These are phyloP conservation scores for Globisporangium ultimum DNA, from an alignment of 352 stramenopile genomes.

Conservation along the genomic window DNA sequence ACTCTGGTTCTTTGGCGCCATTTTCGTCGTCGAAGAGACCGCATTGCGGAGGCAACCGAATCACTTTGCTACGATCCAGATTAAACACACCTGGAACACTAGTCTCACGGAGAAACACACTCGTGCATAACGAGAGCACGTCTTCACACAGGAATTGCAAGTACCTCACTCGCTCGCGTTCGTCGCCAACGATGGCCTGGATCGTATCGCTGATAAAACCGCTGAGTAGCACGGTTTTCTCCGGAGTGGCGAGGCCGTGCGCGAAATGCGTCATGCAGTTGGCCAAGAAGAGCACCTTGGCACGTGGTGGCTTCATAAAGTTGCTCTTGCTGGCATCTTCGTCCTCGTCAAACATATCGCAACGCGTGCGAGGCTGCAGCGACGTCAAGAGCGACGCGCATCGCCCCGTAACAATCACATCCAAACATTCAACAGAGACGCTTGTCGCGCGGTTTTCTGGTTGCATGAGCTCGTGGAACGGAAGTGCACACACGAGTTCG, in stretches of 20 bases:
- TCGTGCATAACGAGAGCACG: not conserved
- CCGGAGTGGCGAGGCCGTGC: not conserved
- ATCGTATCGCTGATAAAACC: not conserved
- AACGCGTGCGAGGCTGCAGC: not conserved
- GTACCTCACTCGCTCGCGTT: constrained; percentile 2
- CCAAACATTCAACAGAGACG: not conserved
- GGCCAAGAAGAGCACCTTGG: not conserved
- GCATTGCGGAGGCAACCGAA: not conserved
- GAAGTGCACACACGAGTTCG: not conserved
- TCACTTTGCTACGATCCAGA: not conserved
- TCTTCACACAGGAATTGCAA: constrained; percentile 2
- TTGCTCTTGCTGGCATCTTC: not conserved
- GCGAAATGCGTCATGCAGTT: not conserved
- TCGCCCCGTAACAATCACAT: not conserved
- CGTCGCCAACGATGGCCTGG: not conserved
- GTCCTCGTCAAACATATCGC: not conserved
- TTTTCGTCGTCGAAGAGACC: not conserved
- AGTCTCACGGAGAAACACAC: not conserved
- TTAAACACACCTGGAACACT: not conserved
- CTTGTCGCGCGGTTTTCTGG: not conserved
- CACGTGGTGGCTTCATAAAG: no score
- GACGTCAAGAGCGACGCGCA: not conserved
- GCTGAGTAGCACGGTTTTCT: not conserved
- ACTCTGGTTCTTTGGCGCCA: not conserved
- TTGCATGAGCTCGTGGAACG: not conserved